phyloP scores from a whole-genome alignment of 2,329 filamentous ascomycete genomes.

The Sclerotinia sclerotiorum region DNA sequence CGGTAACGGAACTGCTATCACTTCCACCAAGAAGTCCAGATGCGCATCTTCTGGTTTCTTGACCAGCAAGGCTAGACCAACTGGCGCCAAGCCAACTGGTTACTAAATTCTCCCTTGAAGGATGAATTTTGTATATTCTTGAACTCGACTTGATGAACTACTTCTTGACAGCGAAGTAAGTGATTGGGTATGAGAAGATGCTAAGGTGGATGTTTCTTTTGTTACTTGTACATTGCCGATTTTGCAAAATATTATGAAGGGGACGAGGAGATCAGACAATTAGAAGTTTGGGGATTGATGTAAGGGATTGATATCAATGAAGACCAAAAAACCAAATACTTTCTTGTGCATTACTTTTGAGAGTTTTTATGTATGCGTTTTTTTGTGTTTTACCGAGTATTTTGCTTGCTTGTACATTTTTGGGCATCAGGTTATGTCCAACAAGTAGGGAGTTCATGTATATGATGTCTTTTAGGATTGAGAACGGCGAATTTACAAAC shows the following conservation, averaged over 20 bases:
- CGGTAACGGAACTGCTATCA: slow-evolving; percentile 30
- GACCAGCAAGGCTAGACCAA: slow-evolving; percentile 28
- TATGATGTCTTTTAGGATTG: slow-evolving; percentile 1
- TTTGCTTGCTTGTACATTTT: slow-evolving; percentile 4
- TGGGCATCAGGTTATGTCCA: slow-evolving; percentile 5
- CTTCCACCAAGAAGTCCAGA: slow-evolving; percentile 31
- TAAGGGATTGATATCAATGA: slow-evolving; percentile 22
- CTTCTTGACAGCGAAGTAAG: slow-evolving; percentile 19
- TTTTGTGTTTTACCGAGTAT: background rate
- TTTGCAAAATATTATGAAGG: slow-evolving; percentile 10
- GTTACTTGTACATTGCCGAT: slow-evolving; percentile 5
- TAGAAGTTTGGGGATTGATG: slow-evolving; percentile 16
- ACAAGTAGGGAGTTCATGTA: slow-evolving; percentile 5
- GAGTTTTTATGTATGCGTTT: slow-evolving; percentile 1
- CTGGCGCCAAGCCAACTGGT: slow-evolving; percentile 21
- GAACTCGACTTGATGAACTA: background rate
- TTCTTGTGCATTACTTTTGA: slow-evolving; percentile 15
- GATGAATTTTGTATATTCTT: background rate
- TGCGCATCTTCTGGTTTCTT: slow-evolving; percentile 35
- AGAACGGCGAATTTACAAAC: background rate
- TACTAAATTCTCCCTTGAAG: slow-evolving; percentile 7
- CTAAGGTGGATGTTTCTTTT: slow-evolving; percentile 15
- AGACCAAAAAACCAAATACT: slow-evolving; percentile 15
- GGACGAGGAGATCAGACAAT: background rate
- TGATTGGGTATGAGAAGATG: slow-evolving; percentile 3